Percentiles rank a stretch among this genome's conserved stretches.
phyloP scores from a whole-genome alignment of 257 asterid species.

The Lycium ferocissimum region DNA sequence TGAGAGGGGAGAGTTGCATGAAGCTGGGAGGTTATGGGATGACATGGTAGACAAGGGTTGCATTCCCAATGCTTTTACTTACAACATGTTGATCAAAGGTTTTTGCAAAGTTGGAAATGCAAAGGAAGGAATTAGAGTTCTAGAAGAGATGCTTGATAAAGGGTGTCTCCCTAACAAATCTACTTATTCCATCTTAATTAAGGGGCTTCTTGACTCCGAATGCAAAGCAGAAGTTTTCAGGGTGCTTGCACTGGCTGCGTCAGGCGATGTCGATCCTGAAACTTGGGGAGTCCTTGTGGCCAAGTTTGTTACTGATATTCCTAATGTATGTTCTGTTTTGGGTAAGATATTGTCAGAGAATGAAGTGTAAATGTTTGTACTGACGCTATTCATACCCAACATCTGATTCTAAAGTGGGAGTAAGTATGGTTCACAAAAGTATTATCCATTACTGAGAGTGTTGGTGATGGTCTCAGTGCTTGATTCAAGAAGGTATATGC shows the following conservation, averaged over 20 bases:
- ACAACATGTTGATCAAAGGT: constrained; percentile 71
- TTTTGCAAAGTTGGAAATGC: constrained; percentile 74
- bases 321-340: constrained; percentile 30
- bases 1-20: constrained; percentile 76
- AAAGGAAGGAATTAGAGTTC: constrained; percentile 64
- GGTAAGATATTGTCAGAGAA: constrained; percentile 38
- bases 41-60: constrained; percentile 83
- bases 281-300: constrained; percentile 52
- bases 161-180: constrained; percentile 63
- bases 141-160: constrained; percentile 82
- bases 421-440: not conserved
- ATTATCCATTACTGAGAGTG: not conserved
- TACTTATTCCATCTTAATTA: constrained; percentile 64
- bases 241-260: constrained; percentile 58
- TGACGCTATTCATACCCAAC: not conserved
- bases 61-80: constrained; percentile 80
- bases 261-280: constrained; percentile 43
- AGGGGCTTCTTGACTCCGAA: constrained; percentile 59
- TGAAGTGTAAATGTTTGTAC: constrained; percentile 15
- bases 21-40: constrained; percentile 96
- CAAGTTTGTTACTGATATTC: constrained; percentile 40
- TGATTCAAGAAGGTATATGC: not conserved
- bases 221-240: constrained; percentile 46
- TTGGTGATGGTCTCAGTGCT: not conserved
- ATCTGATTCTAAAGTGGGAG: constrained; percentile 19